Evolutionary conservation across 495 filamentous ascomycete species (phyloP).

Genomic region (Cercophora samala): DNA sequence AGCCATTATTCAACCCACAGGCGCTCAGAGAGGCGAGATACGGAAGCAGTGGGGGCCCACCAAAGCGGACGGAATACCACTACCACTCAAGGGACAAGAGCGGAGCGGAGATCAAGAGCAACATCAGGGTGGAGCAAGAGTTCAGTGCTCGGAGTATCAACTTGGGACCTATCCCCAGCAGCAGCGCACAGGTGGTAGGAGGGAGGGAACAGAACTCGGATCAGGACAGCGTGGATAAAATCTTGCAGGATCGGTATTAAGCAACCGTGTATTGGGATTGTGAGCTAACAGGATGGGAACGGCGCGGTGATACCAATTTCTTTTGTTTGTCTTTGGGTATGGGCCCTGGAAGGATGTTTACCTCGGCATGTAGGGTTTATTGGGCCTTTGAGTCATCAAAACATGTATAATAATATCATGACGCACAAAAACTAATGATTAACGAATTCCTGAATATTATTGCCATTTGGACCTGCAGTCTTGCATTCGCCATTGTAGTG

Average conservation of each 20-base stretch:
- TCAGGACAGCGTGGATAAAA: slow-evolving; percentile 4
- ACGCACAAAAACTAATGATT: background rate
- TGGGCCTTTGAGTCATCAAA: background rate
- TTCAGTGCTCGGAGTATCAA: background rate
- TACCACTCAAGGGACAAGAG: background rate
- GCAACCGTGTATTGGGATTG: background rate
- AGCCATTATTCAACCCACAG: slow-evolving; percentile 34
- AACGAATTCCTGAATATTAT: background rate
- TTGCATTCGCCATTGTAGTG: no score
- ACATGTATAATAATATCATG: background rate
- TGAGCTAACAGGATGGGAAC: background rate
- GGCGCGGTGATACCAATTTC: background rate
- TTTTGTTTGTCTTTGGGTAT: background rate
- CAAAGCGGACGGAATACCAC: background rate
- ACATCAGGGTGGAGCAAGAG: slow-evolving; percentile 3
- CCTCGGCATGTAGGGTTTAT: background rate
- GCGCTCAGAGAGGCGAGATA: background rate
- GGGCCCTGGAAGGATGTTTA: background rate
- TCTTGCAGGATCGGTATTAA: background rate
- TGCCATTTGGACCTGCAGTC: no score
- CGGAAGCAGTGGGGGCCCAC: background rate
- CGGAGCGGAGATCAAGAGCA: background rate
- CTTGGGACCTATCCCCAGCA: slow-evolving; percentile 4
- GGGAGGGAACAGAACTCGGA: background rate
- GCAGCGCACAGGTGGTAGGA: background rate